Evolutionary conservation across 179 eudicot species (phyloP).

Genomic region (Spergularia azorica): DNA sequence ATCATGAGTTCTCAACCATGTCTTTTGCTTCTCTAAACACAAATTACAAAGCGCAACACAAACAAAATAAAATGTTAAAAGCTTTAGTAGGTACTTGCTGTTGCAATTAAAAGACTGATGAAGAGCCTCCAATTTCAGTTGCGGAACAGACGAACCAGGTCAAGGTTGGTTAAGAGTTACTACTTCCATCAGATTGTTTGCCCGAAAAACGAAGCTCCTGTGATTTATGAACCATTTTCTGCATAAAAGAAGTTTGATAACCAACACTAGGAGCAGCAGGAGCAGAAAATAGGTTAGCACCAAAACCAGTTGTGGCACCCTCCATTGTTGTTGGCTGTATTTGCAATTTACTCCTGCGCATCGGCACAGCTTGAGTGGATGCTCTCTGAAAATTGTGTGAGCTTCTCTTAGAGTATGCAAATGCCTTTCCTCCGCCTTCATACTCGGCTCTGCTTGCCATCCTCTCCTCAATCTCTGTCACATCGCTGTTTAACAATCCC

Average conservation of each 20-base stretch:
- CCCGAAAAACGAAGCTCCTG: slow-evolving; percentile 7
- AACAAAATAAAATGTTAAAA: no score
- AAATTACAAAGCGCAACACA: no score
- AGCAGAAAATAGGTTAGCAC: neutral
- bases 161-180: neutral
- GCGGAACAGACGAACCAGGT: neutral
- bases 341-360: neutral
- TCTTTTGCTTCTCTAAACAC: no score
- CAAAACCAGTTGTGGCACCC: neutral
- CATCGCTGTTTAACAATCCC: slow-evolving; percentile 31
- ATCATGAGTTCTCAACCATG: no score
- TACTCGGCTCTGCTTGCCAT: slow-evolving; percentile 38
- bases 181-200: slow-evolving; percentile 12
- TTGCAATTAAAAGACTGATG: no score
- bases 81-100: no score
- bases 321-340: neutral
- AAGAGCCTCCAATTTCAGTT: no score
- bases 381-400: slow-evolving; percentile 52
- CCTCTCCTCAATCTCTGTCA: slow-evolving; percentile 37
- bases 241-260: slow-evolving; percentile 28
- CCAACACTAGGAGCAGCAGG: neutral
- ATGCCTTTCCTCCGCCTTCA: slow-evolving; percentile 48
- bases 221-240: slow-evolving; percentile 23
- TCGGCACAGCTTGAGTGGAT: slow-evolving; percentile 33
- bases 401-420: slow-evolving; percentile 39